Evolutionary conservation across 208 protist species (phyloP).

Genomic region (Pavlovales sp.): DNA sequence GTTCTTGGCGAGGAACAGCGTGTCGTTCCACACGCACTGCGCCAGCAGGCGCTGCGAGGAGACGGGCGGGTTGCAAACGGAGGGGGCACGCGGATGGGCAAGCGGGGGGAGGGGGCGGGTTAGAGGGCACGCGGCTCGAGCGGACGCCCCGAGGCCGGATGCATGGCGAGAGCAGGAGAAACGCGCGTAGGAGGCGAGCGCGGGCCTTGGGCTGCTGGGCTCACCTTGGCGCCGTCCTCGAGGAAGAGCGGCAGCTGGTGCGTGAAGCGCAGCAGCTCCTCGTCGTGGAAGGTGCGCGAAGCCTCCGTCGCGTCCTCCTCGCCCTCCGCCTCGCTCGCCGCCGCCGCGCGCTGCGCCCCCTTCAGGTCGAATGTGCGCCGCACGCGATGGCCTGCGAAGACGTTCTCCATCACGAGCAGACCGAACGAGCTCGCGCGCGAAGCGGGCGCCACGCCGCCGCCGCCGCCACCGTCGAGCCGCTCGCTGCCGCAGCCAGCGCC

Average conservation of each 20-base stretch:
- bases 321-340: too few species aligned
- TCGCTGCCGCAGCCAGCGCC: too few species aligned
- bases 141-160: too few species aligned
- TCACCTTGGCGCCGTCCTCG: neutral
- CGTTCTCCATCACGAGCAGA: slow-evolving; percentile 15
- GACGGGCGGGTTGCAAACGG: neutral
- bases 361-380: slow-evolving; percentile 23
- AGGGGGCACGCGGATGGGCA: neutral
- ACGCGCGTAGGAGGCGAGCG: too few species aligned
- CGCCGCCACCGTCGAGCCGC: too few species aligned
- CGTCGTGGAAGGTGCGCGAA: slow-evolving; percentile 1
- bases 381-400: neutral
- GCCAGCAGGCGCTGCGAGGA: slow-evolving; percentile 19
- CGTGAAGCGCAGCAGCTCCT: neutral
- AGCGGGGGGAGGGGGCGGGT: neutral
- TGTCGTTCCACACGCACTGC: slow-evolving; percentile 35
- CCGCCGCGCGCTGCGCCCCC: neutral
- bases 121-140: neutral
- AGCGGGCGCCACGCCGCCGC: too few species aligned
- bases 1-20: slow-evolving; percentile 26
- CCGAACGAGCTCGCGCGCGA: neutral
- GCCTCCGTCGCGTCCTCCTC: neutral
- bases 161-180: too few species aligned
- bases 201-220: too few species aligned
- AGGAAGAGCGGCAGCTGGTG: neutral